Evolutionary conservation across 306 rosid genomes (phyloP).

Genomic region (Inga oerstediana): DNA sequence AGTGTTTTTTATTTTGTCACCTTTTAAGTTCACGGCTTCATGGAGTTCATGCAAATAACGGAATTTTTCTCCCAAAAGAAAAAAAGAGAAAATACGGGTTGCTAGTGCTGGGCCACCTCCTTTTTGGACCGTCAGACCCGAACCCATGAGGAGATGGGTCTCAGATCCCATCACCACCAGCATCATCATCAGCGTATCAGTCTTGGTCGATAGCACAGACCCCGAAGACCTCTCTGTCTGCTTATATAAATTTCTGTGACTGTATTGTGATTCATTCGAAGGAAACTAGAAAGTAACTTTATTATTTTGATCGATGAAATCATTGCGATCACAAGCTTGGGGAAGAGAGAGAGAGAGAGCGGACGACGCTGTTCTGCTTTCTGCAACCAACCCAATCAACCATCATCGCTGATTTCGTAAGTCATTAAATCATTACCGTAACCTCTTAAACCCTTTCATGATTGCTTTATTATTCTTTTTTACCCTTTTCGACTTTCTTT

Average conservation of each 20-base stretch:
- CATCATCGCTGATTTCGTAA: not conserved
- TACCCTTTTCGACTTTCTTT: constrained; percentile 2
- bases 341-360: not conserved
- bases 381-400: constrained; percentile 35
- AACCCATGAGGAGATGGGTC: constrained; percentile 5
- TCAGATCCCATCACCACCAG: constrained; percentile 14
- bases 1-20: too few relatives aligned
- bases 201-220: not conserved
- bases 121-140: not conserved
- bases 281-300: not conserved
- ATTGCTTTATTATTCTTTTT: not conserved
- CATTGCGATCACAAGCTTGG: not conserved
- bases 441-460: not conserved
- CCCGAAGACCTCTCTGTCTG: not conserved
- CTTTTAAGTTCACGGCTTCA: not conserved
- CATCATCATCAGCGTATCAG: not conserved
- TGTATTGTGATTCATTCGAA: constrained; percentile 2
- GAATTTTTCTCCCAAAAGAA: too few relatives aligned
- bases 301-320: constrained; percentile 1
- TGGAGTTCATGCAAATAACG: not conserved
- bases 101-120: not conserved
- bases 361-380: constrained; percentile 22
- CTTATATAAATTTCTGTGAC: constrained; percentile 28
- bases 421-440: constrained; percentile 29
- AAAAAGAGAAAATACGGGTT: not conserved